Evolutionary conservation across 352 stramenopile species (phyloP).

Genomic region (Globisporangium camurandrum): DNA sequence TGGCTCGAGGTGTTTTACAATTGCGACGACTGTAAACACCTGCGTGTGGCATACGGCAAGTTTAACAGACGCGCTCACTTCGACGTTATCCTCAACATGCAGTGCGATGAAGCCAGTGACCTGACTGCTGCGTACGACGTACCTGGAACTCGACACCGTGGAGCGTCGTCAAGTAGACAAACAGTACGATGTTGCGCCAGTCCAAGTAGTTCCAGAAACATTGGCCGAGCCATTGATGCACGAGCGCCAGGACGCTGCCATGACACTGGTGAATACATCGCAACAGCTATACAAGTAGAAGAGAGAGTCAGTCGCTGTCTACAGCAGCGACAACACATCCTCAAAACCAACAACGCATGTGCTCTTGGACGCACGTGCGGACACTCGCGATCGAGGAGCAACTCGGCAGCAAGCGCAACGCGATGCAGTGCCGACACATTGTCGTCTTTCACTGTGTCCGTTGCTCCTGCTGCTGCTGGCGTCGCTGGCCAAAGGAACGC

Average conservation of each 20-base stretch:
- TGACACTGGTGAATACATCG: constrained; percentile 29
- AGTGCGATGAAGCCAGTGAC: too few species aligned
- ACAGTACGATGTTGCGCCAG: constrained; percentile 49
- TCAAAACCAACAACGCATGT: too few species aligned
- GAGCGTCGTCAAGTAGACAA: constrained; percentile 41
- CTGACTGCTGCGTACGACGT: too few species aligned
- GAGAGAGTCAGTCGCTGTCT: not conserved
- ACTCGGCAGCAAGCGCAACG: constrained; percentile 34
- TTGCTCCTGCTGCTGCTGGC: too few species aligned
- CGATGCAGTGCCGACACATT: not conserved
- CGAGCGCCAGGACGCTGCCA: constrained; percentile 36
- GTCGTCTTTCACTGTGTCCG: not conserved
- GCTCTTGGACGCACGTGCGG: constrained; percentile 39
- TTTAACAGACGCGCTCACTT: too few species aligned
- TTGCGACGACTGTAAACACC: constrained; percentile 42
- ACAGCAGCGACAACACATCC: not conserved
- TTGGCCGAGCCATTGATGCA: constrained; percentile 44
- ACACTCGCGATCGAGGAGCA: constrained; percentile 38
- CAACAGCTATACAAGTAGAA: constrained; percentile 24
- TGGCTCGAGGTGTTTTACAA: constrained; percentile 41
- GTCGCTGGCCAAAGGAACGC: constrained; percentile 30
- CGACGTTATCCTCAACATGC: too few species aligned
- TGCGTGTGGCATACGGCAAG: too few species aligned
- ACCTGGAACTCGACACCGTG: constrained; percentile 61
- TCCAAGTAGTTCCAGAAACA: constrained; percentile 69